These are phyloP conservation scores for Penicillium frequentans DNA, from an alignment of 2,329 filamentous ascomycete genomes.

Conservation along the genomic window DNA sequence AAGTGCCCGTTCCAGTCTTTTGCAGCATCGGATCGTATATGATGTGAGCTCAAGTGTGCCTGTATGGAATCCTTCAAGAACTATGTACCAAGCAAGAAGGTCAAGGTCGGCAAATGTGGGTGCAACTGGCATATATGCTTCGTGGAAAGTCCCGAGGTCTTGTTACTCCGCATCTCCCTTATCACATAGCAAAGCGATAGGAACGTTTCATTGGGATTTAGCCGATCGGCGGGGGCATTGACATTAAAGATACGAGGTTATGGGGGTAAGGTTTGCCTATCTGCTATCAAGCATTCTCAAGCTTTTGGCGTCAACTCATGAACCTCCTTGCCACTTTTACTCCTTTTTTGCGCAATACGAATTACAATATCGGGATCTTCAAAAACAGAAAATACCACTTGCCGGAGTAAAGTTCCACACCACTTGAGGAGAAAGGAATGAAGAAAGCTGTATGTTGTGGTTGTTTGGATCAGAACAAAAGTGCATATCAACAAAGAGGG, in stretches of 20 bases:
- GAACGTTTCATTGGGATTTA: not conserved
- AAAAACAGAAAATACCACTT: not conserved
- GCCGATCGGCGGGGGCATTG: not conserved
- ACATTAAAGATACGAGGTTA: not conserved
- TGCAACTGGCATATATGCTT: not conserved
- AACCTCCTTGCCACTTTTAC: not conserved
- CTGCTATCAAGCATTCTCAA: not conserved
- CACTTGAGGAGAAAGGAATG: accelerated
- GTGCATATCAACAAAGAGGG: slow-evolving; percentile 1
- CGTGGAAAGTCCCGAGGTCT: not conserved
- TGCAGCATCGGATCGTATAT: slow-evolving; percentile 31
- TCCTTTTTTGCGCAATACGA: not conserved
- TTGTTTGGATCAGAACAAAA: not conserved
- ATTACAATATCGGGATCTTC: not conserved
- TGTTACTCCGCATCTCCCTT: not conserved
- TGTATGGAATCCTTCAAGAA: not conserved
- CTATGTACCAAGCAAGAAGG: not conserved
- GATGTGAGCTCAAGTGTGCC: not conserved
- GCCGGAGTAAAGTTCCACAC: not conserved
- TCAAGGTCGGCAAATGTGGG: not conserved
- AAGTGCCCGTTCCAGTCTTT: slow-evolving; percentile 44
- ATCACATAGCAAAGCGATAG: not conserved
- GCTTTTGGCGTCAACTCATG: not conserved
- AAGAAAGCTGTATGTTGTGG: not conserved
- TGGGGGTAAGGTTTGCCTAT: not conserved